Base-by-base conservation (phyloP, 768 basidiomycete genomes). In the Lyophyllum shimeji region DNA sequence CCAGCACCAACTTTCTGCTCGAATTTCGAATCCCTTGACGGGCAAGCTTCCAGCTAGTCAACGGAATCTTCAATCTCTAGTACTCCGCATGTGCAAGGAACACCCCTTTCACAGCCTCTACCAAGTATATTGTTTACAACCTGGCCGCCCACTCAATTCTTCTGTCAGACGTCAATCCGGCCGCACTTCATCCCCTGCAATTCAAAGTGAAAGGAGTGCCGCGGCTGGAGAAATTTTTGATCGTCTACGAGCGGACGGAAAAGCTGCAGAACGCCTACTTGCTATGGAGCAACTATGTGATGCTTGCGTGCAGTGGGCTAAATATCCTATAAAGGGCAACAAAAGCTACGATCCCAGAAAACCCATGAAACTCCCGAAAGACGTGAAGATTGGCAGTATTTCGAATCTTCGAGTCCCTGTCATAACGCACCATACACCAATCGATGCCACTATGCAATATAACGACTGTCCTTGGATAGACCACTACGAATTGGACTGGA, bases 31-130 rank as follows among this genome's bases (percentile, higher is more conserved):
- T 43, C 55, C 76, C 15, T 59, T 67, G 8, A 52, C 68, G 24
- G 63, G 67, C 21, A 20, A 42, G 4, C 33, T 18, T 25, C 56
- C 71, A 5, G 59, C 70, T 40, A 77, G 75, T 51, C 92, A 94
- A 64, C 63, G 69, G 20, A 83, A 78, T 56, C 76, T 98, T 5
- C 84, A 87, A 49, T 70, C 63, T 1, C 71, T 90, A 24, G 76
- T 98, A 21, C 53, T 89, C 4, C 80, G 85, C 21, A 90, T 99
- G 81, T 91, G 90, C 63, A 71, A 70, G 54, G 93, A 98, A 50
- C 97, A 99, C 66, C 95, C 96, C 0, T 98, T 93, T 72, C 97
- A 99, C 67, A 89, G 84, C 61, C 73, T 97, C 7, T 96, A 95
- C 70, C 93, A 95, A 61, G 82, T 98, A 2, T 91, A 87, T 68